Evolutionary conservation across 139 green algal genomes (phyloP), one percentile per base, ranked within the genome.

Genomic region (Deuterostichococcus epilithicus): DNA sequence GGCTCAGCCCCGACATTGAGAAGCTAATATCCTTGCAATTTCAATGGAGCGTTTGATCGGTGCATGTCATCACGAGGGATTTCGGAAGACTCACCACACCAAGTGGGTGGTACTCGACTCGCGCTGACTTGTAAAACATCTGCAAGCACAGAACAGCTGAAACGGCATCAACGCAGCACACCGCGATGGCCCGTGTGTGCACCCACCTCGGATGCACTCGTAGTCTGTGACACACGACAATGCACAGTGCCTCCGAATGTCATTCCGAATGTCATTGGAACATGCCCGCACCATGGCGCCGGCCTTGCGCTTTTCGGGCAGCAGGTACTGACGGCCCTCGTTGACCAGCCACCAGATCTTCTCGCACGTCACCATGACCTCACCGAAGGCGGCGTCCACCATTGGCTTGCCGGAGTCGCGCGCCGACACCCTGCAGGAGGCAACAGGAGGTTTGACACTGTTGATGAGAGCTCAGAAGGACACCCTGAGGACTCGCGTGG

Each of bases 351-450:
- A 99, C 34, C 84, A 81, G 34, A 98, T 94, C 86, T 99, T 99
- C 86, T 99, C 96, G 72, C 94, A 97, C 20, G 96, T 98, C 25
- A 94, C 91, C 37, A 98, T 86, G 35, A 98, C 84, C 86, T 99
- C 96, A 0, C 94, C 95, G 83, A 99, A 94, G 10, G 93, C 91
- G 35, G 93, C 96, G 76, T 99, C 96, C 23, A 98, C 90, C 84
- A 96, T 85, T 1, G 92, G 86, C 85, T 99, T 99, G 76, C 96
- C 96, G 18, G 87, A 94, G 81, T 99, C 96, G 23, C 89, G 86
- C 1, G 93, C 85, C 10, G 94, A 93, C 32, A 98, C 92, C 72
- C 91, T 93, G 84, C 28, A 36, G 20, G 20, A 60, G 45, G 45
- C 45, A 26, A 60, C 45, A 60, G 45, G 45, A 13, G 18, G 45